These are phyloP conservation scores for Suillus placidus DNA, from an alignment of 768 basidiomycete species.

Conservation along the genomic window DNA sequence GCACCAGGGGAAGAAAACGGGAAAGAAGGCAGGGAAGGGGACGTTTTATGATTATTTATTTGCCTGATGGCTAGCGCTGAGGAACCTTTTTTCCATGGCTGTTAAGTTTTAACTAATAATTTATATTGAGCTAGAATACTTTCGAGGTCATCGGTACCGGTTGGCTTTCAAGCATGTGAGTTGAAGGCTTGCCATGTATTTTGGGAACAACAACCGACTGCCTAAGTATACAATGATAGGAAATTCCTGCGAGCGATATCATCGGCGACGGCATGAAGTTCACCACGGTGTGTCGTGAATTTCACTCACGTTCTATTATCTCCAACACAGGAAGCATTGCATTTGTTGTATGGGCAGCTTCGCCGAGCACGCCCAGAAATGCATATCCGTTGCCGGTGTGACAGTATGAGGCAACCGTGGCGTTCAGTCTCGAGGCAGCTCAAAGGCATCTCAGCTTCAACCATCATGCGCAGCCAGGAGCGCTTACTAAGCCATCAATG, in stretches of 20 bases:
- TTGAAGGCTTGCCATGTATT: not conserved
- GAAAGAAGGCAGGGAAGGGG: slow-evolving; percentile 19
- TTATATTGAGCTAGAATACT: not conserved
- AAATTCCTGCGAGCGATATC: too few species aligned
- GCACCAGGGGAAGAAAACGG: slow-evolving; percentile 20
- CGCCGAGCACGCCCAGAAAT: too few species aligned
- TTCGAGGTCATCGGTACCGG: not conserved
- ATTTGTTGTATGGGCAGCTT: too few species aligned
- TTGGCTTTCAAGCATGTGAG: not conserved
- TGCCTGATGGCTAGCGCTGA: slow-evolving; percentile 26
- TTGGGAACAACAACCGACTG: not conserved
- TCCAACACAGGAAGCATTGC: too few species aligned
- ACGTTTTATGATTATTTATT: slow-evolving; percentile 52
- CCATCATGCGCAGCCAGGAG: too few species aligned
- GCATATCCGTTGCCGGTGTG: too few species aligned
- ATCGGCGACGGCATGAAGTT: too few species aligned
- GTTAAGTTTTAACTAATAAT: not conserved
- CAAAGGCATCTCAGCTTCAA: too few species aligned
- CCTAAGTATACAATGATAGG: not conserved
- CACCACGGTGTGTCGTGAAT: not conserved
- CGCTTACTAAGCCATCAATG: too few species aligned
- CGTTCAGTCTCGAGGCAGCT: too few species aligned
- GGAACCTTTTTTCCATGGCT: not conserved
- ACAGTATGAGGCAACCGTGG: too few species aligned
- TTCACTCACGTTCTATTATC: too few species aligned